Conservation (phyloP, 2,329 filamentous ascomycete species). For the Mollisiaceae sp. region DNA sequence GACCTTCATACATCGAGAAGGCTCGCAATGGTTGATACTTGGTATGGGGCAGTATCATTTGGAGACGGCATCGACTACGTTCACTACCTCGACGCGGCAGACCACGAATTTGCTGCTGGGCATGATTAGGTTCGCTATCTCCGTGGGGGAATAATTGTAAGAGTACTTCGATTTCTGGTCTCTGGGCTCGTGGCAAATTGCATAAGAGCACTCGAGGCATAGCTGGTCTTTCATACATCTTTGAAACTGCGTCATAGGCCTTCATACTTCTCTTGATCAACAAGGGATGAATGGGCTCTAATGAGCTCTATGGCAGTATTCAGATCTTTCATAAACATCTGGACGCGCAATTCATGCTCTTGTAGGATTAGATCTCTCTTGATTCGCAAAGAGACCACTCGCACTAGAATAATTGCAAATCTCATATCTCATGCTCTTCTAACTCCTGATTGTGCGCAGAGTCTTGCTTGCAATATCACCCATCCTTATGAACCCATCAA, state of each 20-base stretch:
- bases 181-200: neutral
- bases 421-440: neutral
- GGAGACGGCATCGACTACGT: conserved; percentile 36
- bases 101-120: neutral
- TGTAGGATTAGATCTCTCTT: neutral
- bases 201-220: neutral
- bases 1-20: conserved; percentile 73
- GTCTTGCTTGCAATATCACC: neutral
- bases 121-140: neutral
- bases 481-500: no score
- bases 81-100: conserved; percentile 5
- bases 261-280: neutral
- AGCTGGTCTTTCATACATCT: neutral
- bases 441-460: neutral
- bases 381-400: neutral
- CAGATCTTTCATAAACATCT: neutral
- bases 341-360: neutral
- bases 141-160: neutral
- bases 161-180: conserved; percentile 1
- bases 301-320: neutral
- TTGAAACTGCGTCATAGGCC: neutral
- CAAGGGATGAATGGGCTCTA: neutral
- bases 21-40: conserved; percentile 46
- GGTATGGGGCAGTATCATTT: conserved; percentile 23
- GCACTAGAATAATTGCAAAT: neutral